Percentiles rank a stretch among this genome's conserved stretches.
Evolutionary conservation across 2,329 filamentous ascomycete genomes (phyloP).

Genomic region (Xylariaceae sp.): DNA sequence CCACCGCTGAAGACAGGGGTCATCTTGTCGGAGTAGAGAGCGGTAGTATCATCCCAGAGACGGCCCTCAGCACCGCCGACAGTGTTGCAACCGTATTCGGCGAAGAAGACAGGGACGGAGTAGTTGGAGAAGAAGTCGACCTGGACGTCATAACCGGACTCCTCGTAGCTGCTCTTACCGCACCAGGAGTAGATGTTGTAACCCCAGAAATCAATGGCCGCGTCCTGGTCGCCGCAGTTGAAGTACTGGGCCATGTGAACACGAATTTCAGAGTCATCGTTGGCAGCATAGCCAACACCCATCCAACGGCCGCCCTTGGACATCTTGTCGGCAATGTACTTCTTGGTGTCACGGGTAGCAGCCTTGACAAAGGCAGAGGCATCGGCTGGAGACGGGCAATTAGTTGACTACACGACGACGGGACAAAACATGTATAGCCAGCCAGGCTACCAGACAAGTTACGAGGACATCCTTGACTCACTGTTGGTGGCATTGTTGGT

Average conservation of each 20-base stretch:
- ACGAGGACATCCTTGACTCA: slow-evolving; percentile 15
- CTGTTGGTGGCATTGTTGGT: slow-evolving; percentile 69
- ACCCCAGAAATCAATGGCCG: slow-evolving; percentile 74
- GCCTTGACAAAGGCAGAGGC: slow-evolving; percentile 77
- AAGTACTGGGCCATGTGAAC: slow-evolving; percentile 67
- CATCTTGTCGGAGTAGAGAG: slow-evolving; percentile 66
- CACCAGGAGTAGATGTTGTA: slow-evolving; percentile 92
- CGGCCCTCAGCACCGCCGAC: slow-evolving; percentile 48
- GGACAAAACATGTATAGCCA: background rate
- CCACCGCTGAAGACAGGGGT: slow-evolving; percentile 69
- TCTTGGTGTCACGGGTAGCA: slow-evolving; percentile 73
- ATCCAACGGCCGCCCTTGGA: slow-evolving; percentile 56
- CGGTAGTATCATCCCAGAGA: slow-evolving; percentile 62
- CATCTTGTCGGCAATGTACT: slow-evolving; percentile 64
- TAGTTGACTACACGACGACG: background rate
- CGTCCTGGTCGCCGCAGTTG: slow-evolving; percentile 58
- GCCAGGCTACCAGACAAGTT: background rate
- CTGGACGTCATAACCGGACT: slow-evolving; percentile 65
- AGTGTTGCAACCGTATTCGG: slow-evolving; percentile 75
- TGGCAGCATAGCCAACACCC: slow-evolving; percentile 73
- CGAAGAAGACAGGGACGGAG: slow-evolving; percentile 75
- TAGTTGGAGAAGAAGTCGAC: slow-evolving; percentile 67
- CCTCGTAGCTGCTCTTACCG: slow-evolving; percentile 57
- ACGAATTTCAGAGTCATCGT: slow-evolving; percentile 70
- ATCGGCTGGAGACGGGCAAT: slow-evolving; percentile 35